Evolutionary conservation across 164 flowering plant species (phyloP), one percentile per base, ranked within the genome.

Genomic region (Annona cherimola): DNA sequence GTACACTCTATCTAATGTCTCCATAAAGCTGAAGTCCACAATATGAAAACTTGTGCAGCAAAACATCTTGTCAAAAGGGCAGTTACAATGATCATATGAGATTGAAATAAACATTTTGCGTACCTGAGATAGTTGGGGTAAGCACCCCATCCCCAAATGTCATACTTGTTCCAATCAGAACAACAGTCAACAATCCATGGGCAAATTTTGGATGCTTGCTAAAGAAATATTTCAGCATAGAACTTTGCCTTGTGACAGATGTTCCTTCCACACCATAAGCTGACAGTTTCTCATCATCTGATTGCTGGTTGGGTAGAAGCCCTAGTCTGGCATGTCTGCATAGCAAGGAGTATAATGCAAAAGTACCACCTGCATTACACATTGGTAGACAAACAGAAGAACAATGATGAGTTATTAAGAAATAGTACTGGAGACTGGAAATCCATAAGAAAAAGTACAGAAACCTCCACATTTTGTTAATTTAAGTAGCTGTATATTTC

Each of bases 61-160:
- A 43, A 66, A 42, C 20, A 63, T 4, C 39, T 63, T 19, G 67
- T 19, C 12, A 11, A 39, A 35, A 35, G 42, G 11, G 11, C 11
- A 63, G 35, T 26, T 26, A 26, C 35, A 26, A 26, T 26, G 35
- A 26, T 26, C 35, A 26, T 26, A 26, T 26, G 35, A 40, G 41
- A 4, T 40, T 63, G 43, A 41, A 63, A 44, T 18, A 11, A 61
- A 35, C 40, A 40, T n/a, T 66, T 42, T 54, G 44, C 4, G 4
- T 73, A 93, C 98, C 97, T 81, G 98, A 91, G 39, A 91, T 90
- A 62, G 93, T 81, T 45, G 98, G 98, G 61, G 96, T 91, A 35
- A 94, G 80, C 16, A 94, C 81, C 19, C 97, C 97, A 84, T 91
- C 98, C 65, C 96, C 92, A 71, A 94, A 89, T n/a, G 82, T 84